These are phyloP conservation scores for Pachysandra terminalis DNA, from an alignment of 164 flowering plant genomes.

Conservation along the genomic window DNA sequence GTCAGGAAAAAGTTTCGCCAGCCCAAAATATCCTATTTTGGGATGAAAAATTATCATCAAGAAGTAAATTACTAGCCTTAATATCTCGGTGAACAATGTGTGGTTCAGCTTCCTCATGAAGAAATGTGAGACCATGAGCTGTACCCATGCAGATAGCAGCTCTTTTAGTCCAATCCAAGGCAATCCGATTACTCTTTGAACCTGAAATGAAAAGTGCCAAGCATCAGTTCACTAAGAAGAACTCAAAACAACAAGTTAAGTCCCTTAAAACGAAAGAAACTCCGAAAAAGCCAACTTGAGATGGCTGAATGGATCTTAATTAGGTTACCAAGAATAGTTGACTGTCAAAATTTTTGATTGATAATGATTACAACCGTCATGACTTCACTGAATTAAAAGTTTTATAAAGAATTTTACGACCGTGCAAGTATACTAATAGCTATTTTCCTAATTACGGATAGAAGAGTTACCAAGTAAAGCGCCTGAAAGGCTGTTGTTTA, in stretches of 20 bases:
- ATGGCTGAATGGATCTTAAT: no score
- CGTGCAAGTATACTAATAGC: background rate
- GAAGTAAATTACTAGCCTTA: conserved; percentile 5
- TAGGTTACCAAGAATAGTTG: no score
- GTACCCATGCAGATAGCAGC: conserved; percentile 3
- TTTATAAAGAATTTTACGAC: background rate
- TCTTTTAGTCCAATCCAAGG: background rate
- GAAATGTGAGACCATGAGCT: conserved; percentile 3
- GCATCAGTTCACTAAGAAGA: background rate
- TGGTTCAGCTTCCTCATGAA: background rate
- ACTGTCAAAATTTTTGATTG: no score
- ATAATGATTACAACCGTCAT: no score
- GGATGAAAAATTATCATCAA: background rate
- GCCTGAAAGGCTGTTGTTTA: conserved; percentile 76
- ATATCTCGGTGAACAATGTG: background rate
- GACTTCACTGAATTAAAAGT: no score
- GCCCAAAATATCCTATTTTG: conserved; percentile 2
- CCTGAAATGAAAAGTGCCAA: background rate
- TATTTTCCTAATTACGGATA: no score
- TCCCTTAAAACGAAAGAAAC: no score
- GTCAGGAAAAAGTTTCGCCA: conserved; percentile 4
- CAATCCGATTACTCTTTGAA: background rate
- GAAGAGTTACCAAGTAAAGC: conserved; percentile 49
- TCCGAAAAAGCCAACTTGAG: no score
- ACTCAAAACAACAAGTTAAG: no score